These are phyloP conservation scores for Rhizoclosmatium globosum DNA, from an alignment of 192 early-diverging fungal genomes.

Conservation along the genomic window DNA sequence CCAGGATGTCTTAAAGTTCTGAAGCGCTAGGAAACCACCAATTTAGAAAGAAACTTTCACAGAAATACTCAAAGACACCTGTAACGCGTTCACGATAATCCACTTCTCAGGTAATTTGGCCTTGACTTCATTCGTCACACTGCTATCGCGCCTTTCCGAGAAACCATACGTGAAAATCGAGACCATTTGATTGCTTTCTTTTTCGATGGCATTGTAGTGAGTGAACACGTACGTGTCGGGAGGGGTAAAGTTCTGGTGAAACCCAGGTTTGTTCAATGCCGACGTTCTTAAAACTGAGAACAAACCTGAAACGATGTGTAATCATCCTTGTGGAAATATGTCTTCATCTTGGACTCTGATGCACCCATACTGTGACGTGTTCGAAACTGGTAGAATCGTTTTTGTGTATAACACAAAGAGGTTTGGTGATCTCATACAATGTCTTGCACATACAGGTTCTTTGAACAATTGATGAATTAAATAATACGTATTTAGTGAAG, in stretches of 20 bases:
- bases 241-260: conserved; percentile 18
- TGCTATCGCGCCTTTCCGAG: background rate
- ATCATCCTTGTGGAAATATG: conserved; percentile 33
- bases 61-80: conserved; percentile 7
- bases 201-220: conserved; percentile 36
- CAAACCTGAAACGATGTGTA: conserved; percentile 27
- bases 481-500: background rate
- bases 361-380: conserved; percentile 15
- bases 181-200: conserved; percentile 13
- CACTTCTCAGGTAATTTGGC: conserved; percentile 24
- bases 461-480: background rate
- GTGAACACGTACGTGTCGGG: conserved; percentile 22
- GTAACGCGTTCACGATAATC: conserved; percentile 32
- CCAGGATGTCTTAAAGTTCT: conserved; percentile 51
- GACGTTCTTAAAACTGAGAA: background rate
- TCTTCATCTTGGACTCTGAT: conserved; percentile 13
- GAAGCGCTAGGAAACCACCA: conserved; percentile 8
- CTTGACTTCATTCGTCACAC: background rate
- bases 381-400: background rate
- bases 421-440: background rate
- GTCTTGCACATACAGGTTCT: background rate
- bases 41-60: background rate
- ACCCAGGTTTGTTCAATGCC: background rate
- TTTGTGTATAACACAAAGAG: background rate
- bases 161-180: conserved; percentile 30